A percentile compares a stretch with the other conserved stretches of the same genome.
phyloP scores from a whole-genome alignment of 2,329 filamentous ascomycete genomes.

The Fusarium sp. region DNA sequence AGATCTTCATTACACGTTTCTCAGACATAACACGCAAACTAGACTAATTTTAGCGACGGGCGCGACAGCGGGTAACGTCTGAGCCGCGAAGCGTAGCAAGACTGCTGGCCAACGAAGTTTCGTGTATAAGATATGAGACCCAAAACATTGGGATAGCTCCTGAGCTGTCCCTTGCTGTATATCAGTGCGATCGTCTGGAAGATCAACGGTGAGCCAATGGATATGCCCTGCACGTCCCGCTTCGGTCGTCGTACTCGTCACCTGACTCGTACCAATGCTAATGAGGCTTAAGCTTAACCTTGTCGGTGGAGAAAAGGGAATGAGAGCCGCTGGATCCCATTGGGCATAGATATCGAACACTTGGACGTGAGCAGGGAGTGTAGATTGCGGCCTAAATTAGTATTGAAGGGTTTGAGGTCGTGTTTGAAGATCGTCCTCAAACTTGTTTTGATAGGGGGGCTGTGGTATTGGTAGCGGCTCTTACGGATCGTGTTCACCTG shows the following conservation, averaged over 20 bases:
- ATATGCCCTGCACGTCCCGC: background rate
- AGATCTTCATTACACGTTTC: conserved; percentile 16
- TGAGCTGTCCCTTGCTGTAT: conserved; percentile 3
- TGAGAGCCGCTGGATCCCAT: background rate
- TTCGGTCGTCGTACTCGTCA: background rate
- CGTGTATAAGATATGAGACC: background rate
- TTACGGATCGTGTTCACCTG: background rate
- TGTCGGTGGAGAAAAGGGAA: background rate
- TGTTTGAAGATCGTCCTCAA: conserved; percentile 19
- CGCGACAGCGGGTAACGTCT: conserved; percentile 1
- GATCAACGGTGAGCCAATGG: conserved; percentile 27
- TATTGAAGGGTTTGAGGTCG: background rate
- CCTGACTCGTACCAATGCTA: conserved; percentile 12
- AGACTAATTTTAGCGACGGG: background rate
- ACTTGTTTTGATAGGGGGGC: conserved; percentile 13
- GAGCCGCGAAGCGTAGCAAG: background rate
- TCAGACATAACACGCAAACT: conserved; percentile 18
- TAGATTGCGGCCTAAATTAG: conserved; percentile 15
- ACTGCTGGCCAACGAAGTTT: background rate
- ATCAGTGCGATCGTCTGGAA: conserved; percentile 23
- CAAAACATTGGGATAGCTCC: background rate
- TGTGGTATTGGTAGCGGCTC: background rate
- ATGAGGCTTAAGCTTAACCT: conserved; percentile 9
- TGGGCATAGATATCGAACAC: background rate
- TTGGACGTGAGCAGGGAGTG: background rate